These are phyloP conservation scores for Dendrocalamus latiflorus DNA, from an alignment of 202 grass and related monocot species.

Conservation along the genomic window DNA sequence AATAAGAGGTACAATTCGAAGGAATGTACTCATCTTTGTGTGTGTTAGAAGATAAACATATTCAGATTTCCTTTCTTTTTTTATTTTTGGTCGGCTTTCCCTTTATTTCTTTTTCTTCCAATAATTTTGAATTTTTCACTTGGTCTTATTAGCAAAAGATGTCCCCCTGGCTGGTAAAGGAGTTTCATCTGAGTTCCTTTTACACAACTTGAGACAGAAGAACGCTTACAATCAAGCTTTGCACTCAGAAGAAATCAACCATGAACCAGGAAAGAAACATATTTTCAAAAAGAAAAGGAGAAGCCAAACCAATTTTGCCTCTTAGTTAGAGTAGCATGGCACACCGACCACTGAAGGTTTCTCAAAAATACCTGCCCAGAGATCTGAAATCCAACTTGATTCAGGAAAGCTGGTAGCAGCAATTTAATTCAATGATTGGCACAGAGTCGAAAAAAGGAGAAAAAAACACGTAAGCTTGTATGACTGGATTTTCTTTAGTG, in stretches of 20 bases:
- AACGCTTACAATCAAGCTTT: slow-evolving; percentile 37
- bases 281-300: slow-evolving; percentile 13
- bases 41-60: slow-evolving; percentile 26
- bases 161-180: slow-evolving; percentile 36
- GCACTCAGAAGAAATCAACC: neutral
- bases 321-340: slow-evolving; percentile 1
- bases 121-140: slow-evolving; percentile 20
- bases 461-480: neutral
- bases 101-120: slow-evolving; percentile 29
- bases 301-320: neutral
- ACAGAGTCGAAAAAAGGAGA: neutral
- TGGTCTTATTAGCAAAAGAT: slow-evolving; percentile 26
- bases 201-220: slow-evolving; percentile 46
- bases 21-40: neutral
- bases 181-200: slow-evolving; percentile 46
- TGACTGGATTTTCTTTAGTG: slow-evolving; percentile 20
- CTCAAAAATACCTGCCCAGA: neutral
- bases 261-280: slow-evolving; percentile 14
- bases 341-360: neutral
- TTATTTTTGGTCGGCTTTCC: slow-evolving; percentile 11
- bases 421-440: slow-evolving; percentile 4
- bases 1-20: slow-evolving; percentile 14
- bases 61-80: neutral
- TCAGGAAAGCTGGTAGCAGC: neutral
- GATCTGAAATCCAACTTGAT: slow-evolving; percentile 4